Evolutionary conservation across 192 early-diverging fungal genomes (phyloP).

Genomic region (Oehlia diaphana): DNA sequence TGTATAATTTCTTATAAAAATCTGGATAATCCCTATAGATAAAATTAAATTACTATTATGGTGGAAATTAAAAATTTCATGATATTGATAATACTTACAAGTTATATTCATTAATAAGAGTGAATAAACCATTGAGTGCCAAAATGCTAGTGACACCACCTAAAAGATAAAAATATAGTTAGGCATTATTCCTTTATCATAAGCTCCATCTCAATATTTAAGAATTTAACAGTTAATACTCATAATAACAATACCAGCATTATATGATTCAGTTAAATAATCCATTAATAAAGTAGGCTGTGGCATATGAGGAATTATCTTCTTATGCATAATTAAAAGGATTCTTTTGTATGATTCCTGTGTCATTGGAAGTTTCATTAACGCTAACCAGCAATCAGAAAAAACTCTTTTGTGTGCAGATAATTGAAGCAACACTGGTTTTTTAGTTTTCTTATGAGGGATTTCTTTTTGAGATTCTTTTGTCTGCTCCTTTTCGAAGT

Average conservation of each 20-base stretch:
- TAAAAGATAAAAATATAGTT: constrained; percentile 16
- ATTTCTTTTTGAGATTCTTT: constrained; percentile 28
- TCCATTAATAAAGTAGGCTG: constrained; percentile 84
- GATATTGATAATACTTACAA: constrained; percentile 58
- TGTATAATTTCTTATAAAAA: constrained; percentile 94
- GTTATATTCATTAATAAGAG: constrained; percentile 93
- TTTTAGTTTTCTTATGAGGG: neutral
- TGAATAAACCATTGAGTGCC: constrained; percentile 94
- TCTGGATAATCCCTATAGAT: constrained; percentile 88
- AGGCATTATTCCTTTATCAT: too few relatives aligned
- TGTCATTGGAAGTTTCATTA: constrained; percentile 71
- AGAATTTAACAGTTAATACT: neutral
- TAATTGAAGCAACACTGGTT: constrained; percentile 12
- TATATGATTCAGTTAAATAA: constrained; percentile 90
- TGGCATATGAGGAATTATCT: constrained; percentile 84
- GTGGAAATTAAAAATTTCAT: neutral
- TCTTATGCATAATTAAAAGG: constrained; percentile 81
- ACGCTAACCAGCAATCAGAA: constrained; percentile 77
- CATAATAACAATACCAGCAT: constrained; percentile 51
- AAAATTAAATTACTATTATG: neutral
- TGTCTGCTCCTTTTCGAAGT: neutral
- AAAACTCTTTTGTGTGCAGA: constrained; percentile 68
- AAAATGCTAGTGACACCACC: constrained; percentile 89
- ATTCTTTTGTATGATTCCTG: constrained; percentile 78
- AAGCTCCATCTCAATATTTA: neutral